Evolutionary conservation across 2,329 filamentous ascomycete genomes (phyloP).

Genomic region (Colletotrichum agaves): DNA sequence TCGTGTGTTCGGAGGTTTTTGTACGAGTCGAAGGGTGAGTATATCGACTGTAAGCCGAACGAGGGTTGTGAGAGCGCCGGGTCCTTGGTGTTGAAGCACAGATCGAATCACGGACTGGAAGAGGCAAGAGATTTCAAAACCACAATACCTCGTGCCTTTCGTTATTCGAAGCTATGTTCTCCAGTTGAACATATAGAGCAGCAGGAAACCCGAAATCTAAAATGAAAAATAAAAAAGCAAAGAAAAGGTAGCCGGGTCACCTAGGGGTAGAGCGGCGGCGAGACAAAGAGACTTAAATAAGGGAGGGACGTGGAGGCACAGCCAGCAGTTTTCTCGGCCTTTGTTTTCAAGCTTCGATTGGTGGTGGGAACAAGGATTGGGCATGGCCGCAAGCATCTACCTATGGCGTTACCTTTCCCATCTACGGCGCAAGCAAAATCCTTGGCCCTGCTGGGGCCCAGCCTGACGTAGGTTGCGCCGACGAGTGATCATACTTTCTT

Average conservation of each 20-base stretch:
- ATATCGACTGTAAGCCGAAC: too few relatives aligned
- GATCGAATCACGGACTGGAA: too few relatives aligned
- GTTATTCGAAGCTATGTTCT: too few relatives aligned
- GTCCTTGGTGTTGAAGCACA: too few relatives aligned
- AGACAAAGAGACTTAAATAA: conserved; percentile 34
- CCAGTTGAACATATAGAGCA: too few relatives aligned
- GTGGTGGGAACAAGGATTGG: conserved; percentile 15
- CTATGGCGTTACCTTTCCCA: conserved; percentile 32
- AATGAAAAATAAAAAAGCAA: neutral
- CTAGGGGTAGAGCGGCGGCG: neutral
- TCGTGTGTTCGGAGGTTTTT: too few relatives aligned
- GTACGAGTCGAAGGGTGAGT: too few relatives aligned
- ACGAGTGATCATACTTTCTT: conserved; percentile 35
- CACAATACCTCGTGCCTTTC: too few relatives aligned
- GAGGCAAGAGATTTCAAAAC: too few relatives aligned
- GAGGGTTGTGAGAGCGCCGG: too few relatives aligned
- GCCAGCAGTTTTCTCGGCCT: conserved; percentile 2
- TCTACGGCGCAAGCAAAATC: conserved; percentile 31
- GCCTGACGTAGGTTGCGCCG: conserved; percentile 28
- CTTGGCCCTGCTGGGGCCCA: conserved; percentile 30
- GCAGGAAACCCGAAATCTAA: too few relatives aligned
- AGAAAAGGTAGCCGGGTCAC: neutral
- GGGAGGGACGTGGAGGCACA: conserved; percentile 1
- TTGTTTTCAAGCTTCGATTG: conserved; percentile 25
- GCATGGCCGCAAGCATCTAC: conserved; percentile 32